These are phyloP conservation scores for Hanseniaspora nectarophila DNA, from an alignment of 805 yeast species.

Conservation along the genomic window DNA sequence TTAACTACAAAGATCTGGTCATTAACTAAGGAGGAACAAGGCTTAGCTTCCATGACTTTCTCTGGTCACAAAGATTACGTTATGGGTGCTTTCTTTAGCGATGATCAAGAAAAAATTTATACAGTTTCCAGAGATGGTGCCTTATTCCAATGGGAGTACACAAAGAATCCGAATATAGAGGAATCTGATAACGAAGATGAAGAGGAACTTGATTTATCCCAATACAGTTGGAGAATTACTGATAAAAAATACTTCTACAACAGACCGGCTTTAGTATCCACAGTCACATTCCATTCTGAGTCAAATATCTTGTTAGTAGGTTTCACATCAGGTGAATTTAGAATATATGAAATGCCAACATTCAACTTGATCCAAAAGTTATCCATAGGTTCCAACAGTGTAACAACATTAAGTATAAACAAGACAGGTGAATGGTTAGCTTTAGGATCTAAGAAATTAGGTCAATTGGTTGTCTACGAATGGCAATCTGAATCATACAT, in stretches of 20 bases:
- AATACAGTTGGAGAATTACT: constrained; percentile 70
- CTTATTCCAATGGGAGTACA: constrained; percentile 79
- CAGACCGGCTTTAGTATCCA: constrained; percentile 50
- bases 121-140: constrained; percentile 95
- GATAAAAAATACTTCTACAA: constrained; percentile 64
- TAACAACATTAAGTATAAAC: constrained; percentile 71
- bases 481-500: constrained; percentile 97
- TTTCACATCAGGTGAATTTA: constrained; percentile 77
- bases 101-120: constrained; percentile 79
- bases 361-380: constrained; percentile 73
- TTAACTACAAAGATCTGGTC: constrained; percentile 80
- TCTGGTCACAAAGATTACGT: constrained; percentile 91
- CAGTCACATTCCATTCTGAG: constrained; percentile 70
- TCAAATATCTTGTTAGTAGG: constrained; percentile 76
- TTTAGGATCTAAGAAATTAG: constrained; percentile 78
- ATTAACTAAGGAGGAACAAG: constrained; percentile 52
- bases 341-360: constrained; percentile 75
- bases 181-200: constrained; percentile 35
- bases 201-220: constrained; percentile 31
- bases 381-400: constrained; percentile 82
- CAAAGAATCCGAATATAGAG: constrained; percentile 41
- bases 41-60: constrained; percentile 64
- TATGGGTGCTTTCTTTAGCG: constrained; percentile 72
- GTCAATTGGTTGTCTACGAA: constrained; percentile 93
- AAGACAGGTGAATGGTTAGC: constrained; percentile 92